A percentile compares a stretch with the other conserved stretches of the same genome.
phyloP scores from a whole-genome alignment of 306 rosid species.

The Cucumis cinereus region DNA sequence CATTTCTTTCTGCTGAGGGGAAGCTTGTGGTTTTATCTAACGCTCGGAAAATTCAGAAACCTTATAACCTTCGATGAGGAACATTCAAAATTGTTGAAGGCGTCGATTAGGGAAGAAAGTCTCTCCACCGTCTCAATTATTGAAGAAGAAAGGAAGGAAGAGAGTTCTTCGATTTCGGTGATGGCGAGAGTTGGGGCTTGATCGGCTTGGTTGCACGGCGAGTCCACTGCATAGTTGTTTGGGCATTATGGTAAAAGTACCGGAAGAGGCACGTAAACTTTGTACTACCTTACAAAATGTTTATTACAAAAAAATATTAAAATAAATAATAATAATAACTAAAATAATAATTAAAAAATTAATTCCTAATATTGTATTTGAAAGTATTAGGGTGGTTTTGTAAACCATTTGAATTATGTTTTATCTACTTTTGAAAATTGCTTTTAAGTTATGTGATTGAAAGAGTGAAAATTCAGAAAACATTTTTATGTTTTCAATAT shows the following conservation, averaged over 20 bases:
- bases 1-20: constrained; percentile 22
- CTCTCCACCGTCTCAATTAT: neutral
- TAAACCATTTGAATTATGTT: no score
- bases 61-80: neutral
- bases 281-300: neutral
- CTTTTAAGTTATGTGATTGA: no score
- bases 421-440: no score
- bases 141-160: neutral
- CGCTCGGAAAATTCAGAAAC: neutral
- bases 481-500: no score
- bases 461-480: no score
- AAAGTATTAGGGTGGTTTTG: no score
- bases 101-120: neutral
- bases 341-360: no score
- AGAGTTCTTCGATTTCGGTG: neutral
- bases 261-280: neutral
- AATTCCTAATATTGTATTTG: no score
- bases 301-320: no score
- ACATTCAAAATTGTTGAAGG: neutral
- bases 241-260: neutral
- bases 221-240: neutral
- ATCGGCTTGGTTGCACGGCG: neutral
- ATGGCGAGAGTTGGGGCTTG: neutral
- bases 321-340: no score
- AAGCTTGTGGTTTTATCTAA: neutral